Evolutionary conservation across 805 yeast species (phyloP).

Genomic region (Scheffersomyces stipitis): DNA sequence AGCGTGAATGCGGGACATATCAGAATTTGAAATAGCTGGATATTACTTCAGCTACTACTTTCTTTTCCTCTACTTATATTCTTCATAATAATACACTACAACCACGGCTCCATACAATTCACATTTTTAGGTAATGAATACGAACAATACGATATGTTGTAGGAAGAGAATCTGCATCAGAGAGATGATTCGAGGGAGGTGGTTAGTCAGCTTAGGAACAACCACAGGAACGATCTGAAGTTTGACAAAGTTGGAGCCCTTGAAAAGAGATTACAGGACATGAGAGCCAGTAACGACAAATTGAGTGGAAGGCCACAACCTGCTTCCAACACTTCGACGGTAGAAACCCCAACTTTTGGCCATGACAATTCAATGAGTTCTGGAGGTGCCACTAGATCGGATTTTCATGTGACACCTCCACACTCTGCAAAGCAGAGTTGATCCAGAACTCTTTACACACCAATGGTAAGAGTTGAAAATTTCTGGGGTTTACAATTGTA

Average conservation of each 20-base stretch:
- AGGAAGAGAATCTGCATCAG: conserved; percentile 19
- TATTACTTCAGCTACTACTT: background rate
- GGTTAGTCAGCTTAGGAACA: conserved; percentile 35
- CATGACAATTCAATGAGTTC: too few species aligned
- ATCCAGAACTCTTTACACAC: too few species aligned
- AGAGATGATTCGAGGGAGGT: conserved; percentile 43
- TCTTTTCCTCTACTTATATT: background rate
- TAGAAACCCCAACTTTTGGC: too few species aligned
- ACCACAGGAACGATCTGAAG: conserved; percentile 36
- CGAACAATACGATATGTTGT: conserved; percentile 10
- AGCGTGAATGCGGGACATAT: too few species aligned
- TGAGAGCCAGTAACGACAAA: conserved; percentile 32
- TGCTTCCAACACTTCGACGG: too few species aligned
- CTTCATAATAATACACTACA: background rate
- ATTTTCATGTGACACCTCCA: too few species aligned
- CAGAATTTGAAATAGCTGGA: background rate
- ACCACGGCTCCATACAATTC: conserved; percentile 4
- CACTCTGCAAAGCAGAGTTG: too few species aligned
- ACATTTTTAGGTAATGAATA: conserved; percentile 7
- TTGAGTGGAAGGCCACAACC: conserved; percentile 23
- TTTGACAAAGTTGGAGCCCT: conserved; percentile 31
- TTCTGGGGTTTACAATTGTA: conserved; percentile 40
- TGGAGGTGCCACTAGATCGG: too few species aligned
- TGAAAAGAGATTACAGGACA: conserved; percentile 30
- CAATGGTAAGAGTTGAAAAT: conserved; percentile 31